Conservation (phyloP, 768 basidiomycete genomes). For the Phaeotremella fagi region DNA sequence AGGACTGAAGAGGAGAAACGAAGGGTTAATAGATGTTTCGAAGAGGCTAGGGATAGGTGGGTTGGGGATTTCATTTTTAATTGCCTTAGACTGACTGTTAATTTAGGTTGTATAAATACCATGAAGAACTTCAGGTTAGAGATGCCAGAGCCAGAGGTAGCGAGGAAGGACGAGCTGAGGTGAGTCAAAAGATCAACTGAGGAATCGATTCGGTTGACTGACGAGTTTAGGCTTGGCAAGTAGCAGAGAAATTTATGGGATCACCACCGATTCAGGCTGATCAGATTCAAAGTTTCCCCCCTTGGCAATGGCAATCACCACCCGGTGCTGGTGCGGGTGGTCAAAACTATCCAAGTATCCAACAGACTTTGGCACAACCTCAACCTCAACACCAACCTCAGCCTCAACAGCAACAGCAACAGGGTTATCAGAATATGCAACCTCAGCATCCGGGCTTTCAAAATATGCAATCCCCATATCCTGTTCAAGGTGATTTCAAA, state of each 20-base stretch:
- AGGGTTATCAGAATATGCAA: too few species aligned
- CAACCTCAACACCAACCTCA: conserved; percentile 2
- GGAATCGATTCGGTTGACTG: too few species aligned
- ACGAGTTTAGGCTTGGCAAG: conserved; percentile 45
- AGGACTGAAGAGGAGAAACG: conserved; percentile 44
- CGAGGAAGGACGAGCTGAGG: conserved; percentile 45
- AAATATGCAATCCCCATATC: too few species aligned
- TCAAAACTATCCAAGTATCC: too few species aligned
- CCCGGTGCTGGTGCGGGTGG: too few species aligned
- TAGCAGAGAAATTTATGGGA: conserved; percentile 47
- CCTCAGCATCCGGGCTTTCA: too few species aligned
- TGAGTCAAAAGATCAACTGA: conserved; percentile 19
- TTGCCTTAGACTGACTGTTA: not conserved
- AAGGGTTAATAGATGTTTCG: conserved; percentile 35
- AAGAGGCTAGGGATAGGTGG: conserved; percentile 43
- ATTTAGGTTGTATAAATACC: conserved; percentile 38
- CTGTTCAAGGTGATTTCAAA: too few species aligned
- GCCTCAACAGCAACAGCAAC: not conserved
- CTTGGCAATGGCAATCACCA: conserved; percentile 20
- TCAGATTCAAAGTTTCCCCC: conserved; percentile 32
- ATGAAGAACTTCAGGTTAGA: conserved; percentile 39
- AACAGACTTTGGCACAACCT: too few species aligned
- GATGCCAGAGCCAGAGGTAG: conserved; percentile 42
- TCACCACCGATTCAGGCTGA: conserved; percentile 46
- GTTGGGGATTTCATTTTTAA: conserved; percentile 11